phyloP scores from a whole-genome alignment of 225 moss, liverwort and hornwort genomes.

The Asterella californica region DNA sequence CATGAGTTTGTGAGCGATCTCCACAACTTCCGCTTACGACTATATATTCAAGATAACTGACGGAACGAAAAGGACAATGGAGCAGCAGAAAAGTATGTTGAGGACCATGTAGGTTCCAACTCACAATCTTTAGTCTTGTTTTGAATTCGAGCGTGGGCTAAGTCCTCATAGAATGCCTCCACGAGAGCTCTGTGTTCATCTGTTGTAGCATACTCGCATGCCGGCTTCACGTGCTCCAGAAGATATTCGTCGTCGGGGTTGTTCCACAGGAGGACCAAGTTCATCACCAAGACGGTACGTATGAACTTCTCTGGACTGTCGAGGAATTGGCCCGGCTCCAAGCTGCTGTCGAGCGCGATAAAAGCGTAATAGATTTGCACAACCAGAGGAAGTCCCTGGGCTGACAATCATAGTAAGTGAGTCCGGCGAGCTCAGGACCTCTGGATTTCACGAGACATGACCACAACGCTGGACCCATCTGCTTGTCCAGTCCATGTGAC shows the following conservation, averaged over 20 bases:
- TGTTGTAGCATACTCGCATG: background rate
- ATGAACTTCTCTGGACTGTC: background rate
- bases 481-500: background rate
- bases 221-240: background rate
- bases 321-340: background rate
- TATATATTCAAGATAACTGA: too few relatives aligned
- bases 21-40: too few relatives aligned
- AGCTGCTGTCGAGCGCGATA: background rate
- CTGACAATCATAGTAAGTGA: background rate
- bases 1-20: too few relatives aligned
- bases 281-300: background rate
- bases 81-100: too few relatives aligned
- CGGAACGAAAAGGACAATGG: too few relatives aligned
- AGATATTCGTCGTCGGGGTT: background rate
- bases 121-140: background rate
- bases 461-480: background rate
- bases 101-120: background rate
- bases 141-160: background rate
- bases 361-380: background rate
- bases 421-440: slow-evolving; percentile 4
- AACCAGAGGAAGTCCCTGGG: too few relatives aligned
- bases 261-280: background rate
- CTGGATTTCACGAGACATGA: background rate
- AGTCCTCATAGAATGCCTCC: background rate
- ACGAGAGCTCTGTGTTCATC: background rate